Base-by-base conservation (phyloP, 1,139 yeast species). In the Saccharomycopsis phalli region DNA sequence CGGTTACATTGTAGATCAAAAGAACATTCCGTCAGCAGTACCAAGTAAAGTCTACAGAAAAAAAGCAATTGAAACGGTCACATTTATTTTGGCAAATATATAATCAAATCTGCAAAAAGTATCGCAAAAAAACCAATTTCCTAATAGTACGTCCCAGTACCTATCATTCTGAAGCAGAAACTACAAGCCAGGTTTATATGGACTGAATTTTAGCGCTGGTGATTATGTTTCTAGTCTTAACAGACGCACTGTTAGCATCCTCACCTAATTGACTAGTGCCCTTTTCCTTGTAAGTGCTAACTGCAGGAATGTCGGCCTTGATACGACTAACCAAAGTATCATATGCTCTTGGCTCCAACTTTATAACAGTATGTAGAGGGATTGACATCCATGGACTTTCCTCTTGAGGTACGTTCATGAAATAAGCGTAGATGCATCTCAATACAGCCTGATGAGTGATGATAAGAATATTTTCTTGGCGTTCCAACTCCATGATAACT, bases 361-460 rank as follows among this genome's bases (percentile, higher is more conserved):
- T 82, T 53, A 91, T 91, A 58, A 91, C 67, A 0, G 98, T 91
- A 57, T 91, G 99, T 54, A 91, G 67, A 6, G 99, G 99, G 43
- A 91, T 94, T 37, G 94, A 86, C 95, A 91, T 88, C 97, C 98
- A 91, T 3, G 99, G 99, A 46, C 88, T 76, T 57, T 87, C 93
- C 54, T 91, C 96, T 59, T 88, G 97, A 4, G 96, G 95, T 16
- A 91, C 95, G 58, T 91, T 91, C 97, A 91, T 93, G 58, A 88
- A 91, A 59, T 93, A 91, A 4, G 98, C 97, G 60, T 91, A 91
- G 43, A 91, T 80, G 59, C 99, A 91, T 54, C 99, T 74, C 52
- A 91, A 68, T 18, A 91, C 97, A 0, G 98, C 98, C 62, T 91
- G 99, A 58, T 91, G 99, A 13, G 98, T 93, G 34, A 93, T 93